These are phyloP conservation scores for Aegilops sharonensis DNA, from an alignment of 176 grass and related monocot genomes.

Conservation along the genomic window DNA sequence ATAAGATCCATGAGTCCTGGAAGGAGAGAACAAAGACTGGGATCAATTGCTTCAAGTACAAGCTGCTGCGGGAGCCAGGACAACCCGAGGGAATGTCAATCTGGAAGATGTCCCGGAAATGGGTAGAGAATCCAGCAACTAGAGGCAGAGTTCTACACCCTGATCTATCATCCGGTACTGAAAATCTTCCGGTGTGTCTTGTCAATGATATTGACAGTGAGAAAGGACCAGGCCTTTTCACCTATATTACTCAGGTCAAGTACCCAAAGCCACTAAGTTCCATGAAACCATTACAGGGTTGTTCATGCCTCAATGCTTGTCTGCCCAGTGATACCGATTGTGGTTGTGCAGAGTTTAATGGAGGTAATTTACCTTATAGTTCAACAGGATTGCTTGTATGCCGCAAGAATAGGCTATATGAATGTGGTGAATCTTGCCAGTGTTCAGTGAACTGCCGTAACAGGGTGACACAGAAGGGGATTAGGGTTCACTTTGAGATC, in stretches of 20 bases:
- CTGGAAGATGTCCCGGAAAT: constrained; percentile 81
- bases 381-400: constrained; percentile 75
- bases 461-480: constrained; percentile 75
- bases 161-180: constrained; percentile 79
- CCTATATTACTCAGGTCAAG: constrained; percentile 60
- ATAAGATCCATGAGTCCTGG: constrained; percentile 82
- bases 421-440: constrained; percentile 64
- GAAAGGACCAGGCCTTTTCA: constrained; percentile 72
- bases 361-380: constrained; percentile 77
- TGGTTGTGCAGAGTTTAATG: constrained; percentile 58
- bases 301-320: constrained; percentile 69
- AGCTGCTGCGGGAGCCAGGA: constrained; percentile 68
- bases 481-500: constrained; percentile 83
- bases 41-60: constrained; percentile 83
- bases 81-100: constrained; percentile 67
- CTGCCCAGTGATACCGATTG: constrained; percentile 66
- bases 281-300: constrained; percentile 53
- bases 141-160: constrained; percentile 64
- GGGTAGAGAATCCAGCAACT: constrained; percentile 64
- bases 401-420: constrained; percentile 69
- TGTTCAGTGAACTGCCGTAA: constrained; percentile 81
- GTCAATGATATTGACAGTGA: constrained; percentile 76
- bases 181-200: constrained; percentile 84
- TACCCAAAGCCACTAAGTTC: constrained; percentile 41
- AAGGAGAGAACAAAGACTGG: constrained; percentile 70